Base-by-base conservation (phyloP, 331 rosid genomes). In the Malus hybrid region DNA sequence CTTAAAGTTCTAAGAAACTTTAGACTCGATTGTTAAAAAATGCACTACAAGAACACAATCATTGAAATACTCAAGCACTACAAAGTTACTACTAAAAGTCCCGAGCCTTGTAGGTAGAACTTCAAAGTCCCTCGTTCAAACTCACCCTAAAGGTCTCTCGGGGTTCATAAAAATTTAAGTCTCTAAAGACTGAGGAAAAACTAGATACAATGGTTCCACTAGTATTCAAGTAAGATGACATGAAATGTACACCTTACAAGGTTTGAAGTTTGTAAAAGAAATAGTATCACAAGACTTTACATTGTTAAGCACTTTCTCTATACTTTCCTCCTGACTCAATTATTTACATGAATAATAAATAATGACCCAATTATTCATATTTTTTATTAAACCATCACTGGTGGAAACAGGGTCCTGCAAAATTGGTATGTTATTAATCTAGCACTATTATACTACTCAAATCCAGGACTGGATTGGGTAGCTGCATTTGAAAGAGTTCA, bases 401-500 rank as follows among this genome's bases (percentile, higher is more conserved):
- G 86, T 75, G 82, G 86, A 83, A 85, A 76, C 39, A 83, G 86
- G 93, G 89, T 77, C 89, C 83, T 83, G 88, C 86, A 85, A 92
- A 89, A 87, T 85, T 92, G 92, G 84, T 81, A 76, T 80, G 79
- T 67, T 29, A 74, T 78, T 29, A 10, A 54, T 82, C 82, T 83
- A 71, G 73, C 79, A 70, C 67, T 65, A 22, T 14, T 27, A 57
- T 65, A 76, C 24, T 16, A 55, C 27, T 90, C 86, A 90, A 80
- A 89, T 90, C 99, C 97, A 92, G 20, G 99, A 90, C 62, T 90
- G 99, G 78, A 89, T 89, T 66, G 93, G 88, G 79, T 83, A 89
- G 91, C 83, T 92, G 93, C 92, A 90, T 81, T 92, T 89, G 91
- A 95, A 95, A 76, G 99, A 92, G 89, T 95, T 95, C 80, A 95